Base-by-base conservation (phyloP, 352 stramenopile species). In the Globisporangium irregulare region DNA sequence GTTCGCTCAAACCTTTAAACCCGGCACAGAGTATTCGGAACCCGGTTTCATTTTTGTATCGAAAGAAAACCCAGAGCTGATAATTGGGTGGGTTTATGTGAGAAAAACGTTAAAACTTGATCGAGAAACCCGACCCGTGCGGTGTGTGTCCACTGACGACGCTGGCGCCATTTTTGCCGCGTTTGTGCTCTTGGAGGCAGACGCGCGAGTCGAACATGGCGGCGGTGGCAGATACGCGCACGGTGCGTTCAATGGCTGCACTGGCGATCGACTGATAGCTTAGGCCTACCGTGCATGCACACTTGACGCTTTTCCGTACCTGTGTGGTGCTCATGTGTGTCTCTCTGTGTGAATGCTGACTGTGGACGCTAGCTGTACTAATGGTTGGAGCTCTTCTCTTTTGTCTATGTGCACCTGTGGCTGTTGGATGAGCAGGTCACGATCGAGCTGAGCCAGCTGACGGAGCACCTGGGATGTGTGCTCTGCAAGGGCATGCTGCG, bases 401-500 rank as follows among this genome's bases (percentile, higher is more conserved):
- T 50, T 15, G 4, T 34, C 18, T 68, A 15, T 68, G 50, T 48
- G 51, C 25, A 18, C 67, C 63, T 22, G 6, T 73, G 29, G 54
- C 54, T 43, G 54, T 32, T 59, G 53, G 22, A 38, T 15, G 43
- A 15, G 55, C 55, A 91, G 82, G 76, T 91, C 51, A 77, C 72
- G 59, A 73, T 91, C 34, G 75, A 72, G 55, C 73, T 89, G 62
- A 77, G 69, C 22, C 67, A 79, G 57, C 71, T 95, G 25, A 89
- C 82, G 20, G 71, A 88, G 72, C 76, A 91, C 61, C 70, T 95
- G 65, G 80, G 74, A 56, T 95, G 87, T 66, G 68, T 73, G 50
- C 72, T 95, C 18, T 95, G 87, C 70, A 64, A 73, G 12, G 87
- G 87, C 25, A 78, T 93, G 38, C 68, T 94, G 36, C 76, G 84